A percentile compares a stretch with the other conserved stretches of the same genome.
phyloP scores from a whole-genome alignment of 164 flowering plant species.

The Annona cherimola region DNA sequence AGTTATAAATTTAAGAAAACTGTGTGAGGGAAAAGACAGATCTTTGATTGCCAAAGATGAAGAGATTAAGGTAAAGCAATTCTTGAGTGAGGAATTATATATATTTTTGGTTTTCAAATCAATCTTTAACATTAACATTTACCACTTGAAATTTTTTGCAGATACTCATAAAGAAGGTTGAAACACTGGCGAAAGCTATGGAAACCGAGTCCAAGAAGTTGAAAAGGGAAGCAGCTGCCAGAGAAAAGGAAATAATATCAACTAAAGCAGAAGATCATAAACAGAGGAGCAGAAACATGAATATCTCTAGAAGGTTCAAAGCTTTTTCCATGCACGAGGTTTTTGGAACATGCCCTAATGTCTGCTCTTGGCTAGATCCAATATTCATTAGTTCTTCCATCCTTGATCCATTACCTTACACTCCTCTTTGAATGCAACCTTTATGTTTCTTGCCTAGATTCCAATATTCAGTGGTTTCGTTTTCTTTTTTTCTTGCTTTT shows the following conservation, averaged over 20 bases:
- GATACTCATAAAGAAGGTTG: conserved; percentile 69
- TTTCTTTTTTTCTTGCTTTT: not conserved
- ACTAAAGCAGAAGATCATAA: conserved; percentile 33
- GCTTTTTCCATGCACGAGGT: not conserved
- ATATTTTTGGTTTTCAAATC: not conserved
- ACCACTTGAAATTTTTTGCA: conserved; percentile 21
- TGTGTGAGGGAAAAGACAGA: conserved; percentile 52
- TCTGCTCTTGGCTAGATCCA: not conserved
- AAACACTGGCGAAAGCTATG: conserved; percentile 60
- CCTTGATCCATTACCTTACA: not conserved
- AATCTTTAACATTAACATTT: not conserved
- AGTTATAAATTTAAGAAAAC: conserved; percentile 61
- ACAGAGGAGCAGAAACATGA: conserved; percentile 28
- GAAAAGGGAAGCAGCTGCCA: conserved; percentile 62
- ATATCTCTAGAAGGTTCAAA: conserved; percentile 41
- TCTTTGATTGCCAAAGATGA: conserved; percentile 58
- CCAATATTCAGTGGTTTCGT: not conserved
- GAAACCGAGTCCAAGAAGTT: conserved; percentile 65
- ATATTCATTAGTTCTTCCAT: not conserved
- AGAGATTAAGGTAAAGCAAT: conserved; percentile 62
- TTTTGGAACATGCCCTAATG: not conserved
- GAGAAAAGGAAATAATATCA: conserved; percentile 46
- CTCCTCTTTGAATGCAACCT: not conserved
- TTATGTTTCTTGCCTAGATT: not conserved
- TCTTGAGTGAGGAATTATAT: not conserved